Base-by-base conservation (phyloP, 352 stramenopile genomes). In the Phytophthora capsici region DNA sequence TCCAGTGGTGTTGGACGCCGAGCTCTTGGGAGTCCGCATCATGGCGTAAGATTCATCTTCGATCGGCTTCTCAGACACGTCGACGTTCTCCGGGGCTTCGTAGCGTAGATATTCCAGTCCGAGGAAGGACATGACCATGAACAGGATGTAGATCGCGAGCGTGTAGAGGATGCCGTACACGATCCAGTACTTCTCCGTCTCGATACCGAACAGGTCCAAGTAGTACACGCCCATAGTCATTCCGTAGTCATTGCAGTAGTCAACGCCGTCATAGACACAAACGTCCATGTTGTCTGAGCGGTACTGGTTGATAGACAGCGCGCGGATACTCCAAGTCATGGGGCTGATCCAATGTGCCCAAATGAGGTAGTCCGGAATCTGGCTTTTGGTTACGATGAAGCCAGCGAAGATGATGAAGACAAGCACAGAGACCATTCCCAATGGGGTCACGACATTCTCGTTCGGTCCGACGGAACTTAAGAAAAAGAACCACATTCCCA, bases 101-200 rank as follows among this genome's bases (percentile, higher is more conserved):
- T 72, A 62, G 30, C 58, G 60, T 7, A 57, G 36, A 48, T 65
- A 75, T 43, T 75, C 69, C 16, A 84, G 47, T 12, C 22, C 48
- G 5, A 80, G 2, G 49, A 54, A 72, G 6, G 72, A 57, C 10
- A 85, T 23, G 50, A 70, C 43, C 53, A 69, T 65, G 36, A 86
- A 69, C 12, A 78, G 6, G 13, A 86, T 53, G 32, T 57, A 67
- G 8, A 59, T 50, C 7, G 57, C 56, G n/a, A 62, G 26, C 28
- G 55, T 69, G 38, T 71, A 61, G 17, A 54, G 43, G n/a, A 79
- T 59, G 41, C 63, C 68, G 22, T 65, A 64, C 50, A 59, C 75
- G 55, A 84, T 64, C 69, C 73, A 91, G 6, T 45, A 57, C 28
- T 60, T 72, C 38, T 88, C 66, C 40, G 69, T 77, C 1, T 71